phyloP scores from a whole-genome alignment of 1,284 basidiomycete genomes.

The Trametes pubescens region DNA sequence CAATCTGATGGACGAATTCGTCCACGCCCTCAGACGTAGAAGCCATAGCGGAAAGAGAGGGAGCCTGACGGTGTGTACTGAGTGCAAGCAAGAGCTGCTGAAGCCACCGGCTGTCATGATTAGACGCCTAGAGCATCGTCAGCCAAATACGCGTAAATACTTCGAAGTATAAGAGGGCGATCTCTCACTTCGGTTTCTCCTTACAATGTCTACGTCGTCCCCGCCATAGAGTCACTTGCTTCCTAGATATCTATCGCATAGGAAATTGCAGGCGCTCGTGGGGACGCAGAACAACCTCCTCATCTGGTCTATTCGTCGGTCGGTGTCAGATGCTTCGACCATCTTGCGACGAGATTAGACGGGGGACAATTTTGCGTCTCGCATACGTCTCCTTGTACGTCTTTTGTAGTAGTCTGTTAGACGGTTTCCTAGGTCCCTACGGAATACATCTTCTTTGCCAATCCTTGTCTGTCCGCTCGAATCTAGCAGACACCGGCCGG shows the following conservation, averaged over 20 bases:
- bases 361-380: slow-evolving; percentile 40
- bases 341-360: slow-evolving; percentile 44
- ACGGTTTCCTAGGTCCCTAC: too few species aligned
- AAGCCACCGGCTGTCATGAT: not conserved
- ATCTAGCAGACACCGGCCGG: too few species aligned
- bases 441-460: too few species aligned
- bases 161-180: slow-evolving; percentile 15
- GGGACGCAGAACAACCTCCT: slow-evolving; percentile 59
- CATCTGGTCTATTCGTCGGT: slow-evolving; percentile 42
- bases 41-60: slow-evolving; percentile 27
- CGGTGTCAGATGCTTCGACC: slow-evolving; percentile 36
- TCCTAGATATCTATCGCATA: slow-evolving; percentile 49
- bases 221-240: slow-evolving; percentile 72
- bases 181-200: not conserved
- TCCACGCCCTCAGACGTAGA: slow-evolving; percentile 42
- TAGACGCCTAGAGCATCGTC: slow-evolving; percentile 13
- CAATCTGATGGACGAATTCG: slow-evolving; percentile 78
- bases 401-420: too few species aligned
- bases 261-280: slow-evolving; percentile 68
- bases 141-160: slow-evolving; percentile 33
- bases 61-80: slow-evolving; percentile 5
- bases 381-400: not conserved
- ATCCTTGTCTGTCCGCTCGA: too few species aligned
- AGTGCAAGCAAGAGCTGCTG: not conserved
- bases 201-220: slow-evolving; percentile 53